Conservation (phyloP, 164 flowering plant genomes). For the Chimonanthus praecox region DNA sequence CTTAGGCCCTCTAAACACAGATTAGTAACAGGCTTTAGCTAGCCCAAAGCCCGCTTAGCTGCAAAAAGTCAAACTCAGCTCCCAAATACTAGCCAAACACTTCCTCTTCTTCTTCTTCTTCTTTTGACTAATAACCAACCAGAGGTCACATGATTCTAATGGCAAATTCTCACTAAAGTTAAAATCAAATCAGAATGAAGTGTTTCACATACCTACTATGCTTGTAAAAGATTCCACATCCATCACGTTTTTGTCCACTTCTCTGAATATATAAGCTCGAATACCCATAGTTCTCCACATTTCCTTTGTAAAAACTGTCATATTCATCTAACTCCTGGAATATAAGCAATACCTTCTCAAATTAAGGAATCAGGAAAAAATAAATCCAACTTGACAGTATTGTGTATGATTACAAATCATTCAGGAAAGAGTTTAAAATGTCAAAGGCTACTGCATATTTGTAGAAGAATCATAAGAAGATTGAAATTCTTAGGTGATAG, state of each 20-base stretch:
- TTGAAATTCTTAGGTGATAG: not conserved
- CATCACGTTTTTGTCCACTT: conserved; percentile 83
- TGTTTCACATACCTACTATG: conserved; percentile 32
- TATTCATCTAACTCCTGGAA: conserved; percentile 82
- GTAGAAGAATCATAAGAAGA: not conserved
- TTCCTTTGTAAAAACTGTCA: conserved; percentile 63
- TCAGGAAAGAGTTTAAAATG: not conserved
- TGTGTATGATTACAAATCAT: not conserved
- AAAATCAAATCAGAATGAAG: conserved; percentile 1
- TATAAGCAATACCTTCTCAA: not conserved
- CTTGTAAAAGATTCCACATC: conserved; percentile 82
- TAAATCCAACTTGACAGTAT: not conserved
- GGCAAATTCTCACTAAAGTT: not conserved
- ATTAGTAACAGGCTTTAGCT: no score
- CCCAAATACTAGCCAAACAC: not conserved
- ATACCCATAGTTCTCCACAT: conserved; percentile 59
- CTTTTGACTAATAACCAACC: not conserved
- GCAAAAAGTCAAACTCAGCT: not conserved
- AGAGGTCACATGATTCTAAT: not conserved
- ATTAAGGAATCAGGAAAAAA: not conserved
- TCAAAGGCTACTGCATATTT: not conserved
- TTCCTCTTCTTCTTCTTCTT: not conserved
- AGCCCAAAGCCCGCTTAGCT: not conserved
- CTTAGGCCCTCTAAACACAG: no score
- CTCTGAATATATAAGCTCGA: conserved; percentile 69